Evolutionary conservation across 2,329 filamentous ascomycete species (phyloP).

Genomic region (Ophiocordyceps sinensis): DNA sequence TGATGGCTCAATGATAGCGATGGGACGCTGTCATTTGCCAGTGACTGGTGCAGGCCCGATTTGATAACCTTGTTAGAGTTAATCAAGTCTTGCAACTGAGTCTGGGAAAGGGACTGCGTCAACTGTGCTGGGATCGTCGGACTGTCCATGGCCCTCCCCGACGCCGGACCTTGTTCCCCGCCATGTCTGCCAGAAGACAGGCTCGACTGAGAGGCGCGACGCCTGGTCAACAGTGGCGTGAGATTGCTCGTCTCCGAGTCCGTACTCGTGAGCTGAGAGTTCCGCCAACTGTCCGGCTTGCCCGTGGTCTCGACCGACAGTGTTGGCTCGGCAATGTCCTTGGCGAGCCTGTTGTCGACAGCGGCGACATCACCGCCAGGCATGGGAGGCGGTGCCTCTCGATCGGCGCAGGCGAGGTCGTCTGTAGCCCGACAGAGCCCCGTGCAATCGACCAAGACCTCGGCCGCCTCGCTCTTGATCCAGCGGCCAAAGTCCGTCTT

Average conservation of each 20-base stretch:
- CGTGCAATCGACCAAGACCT: conserved; percentile 69
- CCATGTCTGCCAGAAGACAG: conserved; percentile 34
- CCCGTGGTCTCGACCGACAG: conserved; percentile 25
- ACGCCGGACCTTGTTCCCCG: conserved; percentile 21
- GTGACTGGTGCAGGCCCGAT: conserved; percentile 37
- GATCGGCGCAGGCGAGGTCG: conserved; percentile 10
- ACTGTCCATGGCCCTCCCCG: conserved; percentile 36
- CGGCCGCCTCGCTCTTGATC: conserved; percentile 66
- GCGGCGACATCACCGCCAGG: conserved; percentile 8
- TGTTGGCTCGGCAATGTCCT: conserved; percentile 20
- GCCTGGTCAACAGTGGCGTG: conserved; percentile 21
- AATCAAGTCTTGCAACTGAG: conserved; percentile 45
- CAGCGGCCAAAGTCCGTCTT: conserved; percentile 62
- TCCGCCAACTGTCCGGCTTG: conserved; percentile 33
- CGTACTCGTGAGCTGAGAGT: conserved; percentile 35
- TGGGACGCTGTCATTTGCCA: conserved; percentile 42
- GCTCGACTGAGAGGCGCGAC: conserved; percentile 33
- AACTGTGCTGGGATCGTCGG: conserved; percentile 44
- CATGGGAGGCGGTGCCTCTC: conserved; percentile 8
- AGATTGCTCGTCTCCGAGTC: conserved; percentile 26
- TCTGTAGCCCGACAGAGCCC: conserved; percentile 35
- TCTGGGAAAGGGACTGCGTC: conserved; percentile 32
- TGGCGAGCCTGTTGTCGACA: conserved; percentile 16
- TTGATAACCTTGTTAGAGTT: conserved; percentile 44
- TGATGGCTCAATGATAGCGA: conserved; percentile 38